Percentiles rank a stretch among this genome's conserved stretches.
phyloP scores from a whole-genome alignment of 768 basidiomycete species.

The Psilocybe sp. region DNA sequence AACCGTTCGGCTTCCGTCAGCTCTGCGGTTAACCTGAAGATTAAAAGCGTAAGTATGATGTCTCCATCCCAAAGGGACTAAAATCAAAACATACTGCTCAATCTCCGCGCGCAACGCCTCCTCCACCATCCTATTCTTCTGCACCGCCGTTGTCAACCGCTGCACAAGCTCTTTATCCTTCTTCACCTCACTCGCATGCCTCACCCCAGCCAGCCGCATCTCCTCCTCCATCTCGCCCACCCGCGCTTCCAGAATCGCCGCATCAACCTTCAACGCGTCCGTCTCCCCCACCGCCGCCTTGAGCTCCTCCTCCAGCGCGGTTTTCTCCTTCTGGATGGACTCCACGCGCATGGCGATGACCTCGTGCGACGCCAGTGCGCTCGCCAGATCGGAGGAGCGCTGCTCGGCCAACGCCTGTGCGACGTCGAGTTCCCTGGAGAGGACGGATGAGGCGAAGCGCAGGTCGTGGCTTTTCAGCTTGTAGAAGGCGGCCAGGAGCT shows the following conservation, averaged over 20 bases:
- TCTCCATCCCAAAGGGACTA: neutral
- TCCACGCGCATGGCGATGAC: slow-evolving; percentile 41
- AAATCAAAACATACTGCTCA: slow-evolving; percentile 49
- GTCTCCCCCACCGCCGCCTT: slow-evolving; percentile 14
- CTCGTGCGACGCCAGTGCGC: slow-evolving; percentile 37
- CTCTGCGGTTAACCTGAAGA: slow-evolving; percentile 41
- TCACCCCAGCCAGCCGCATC: slow-evolving; percentile 26
- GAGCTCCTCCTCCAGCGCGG: slow-evolving; percentile 26
- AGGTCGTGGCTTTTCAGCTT: slow-evolving; percentile 32
- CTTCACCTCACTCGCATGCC: slow-evolving; percentile 33
- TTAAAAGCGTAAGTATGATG: slow-evolving; percentile 1
- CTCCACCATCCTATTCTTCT: slow-evolving; percentile 62
- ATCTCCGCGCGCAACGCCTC: slow-evolving; percentile 67
- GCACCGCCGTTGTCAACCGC: slow-evolving; percentile 46
- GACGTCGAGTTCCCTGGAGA: slow-evolving; percentile 26
- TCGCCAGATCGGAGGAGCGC: slow-evolving; percentile 35
- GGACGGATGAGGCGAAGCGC: slow-evolving; percentile 23
- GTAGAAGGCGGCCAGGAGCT: slow-evolving; percentile 33
- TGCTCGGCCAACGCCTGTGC: slow-evolving; percentile 27
- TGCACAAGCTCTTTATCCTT: slow-evolving; percentile 47
- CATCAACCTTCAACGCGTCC: slow-evolving; percentile 14
- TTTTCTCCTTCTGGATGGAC: slow-evolving; percentile 34
- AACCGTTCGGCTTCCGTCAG: slow-evolving; percentile 61
- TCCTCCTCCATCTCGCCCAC: slow-evolving; percentile 20
- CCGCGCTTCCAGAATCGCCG: slow-evolving; percentile 19